phyloP scores from a whole-genome alignment of 176 grass and related monocot genomes.

The Olyra latifolia region DNA sequence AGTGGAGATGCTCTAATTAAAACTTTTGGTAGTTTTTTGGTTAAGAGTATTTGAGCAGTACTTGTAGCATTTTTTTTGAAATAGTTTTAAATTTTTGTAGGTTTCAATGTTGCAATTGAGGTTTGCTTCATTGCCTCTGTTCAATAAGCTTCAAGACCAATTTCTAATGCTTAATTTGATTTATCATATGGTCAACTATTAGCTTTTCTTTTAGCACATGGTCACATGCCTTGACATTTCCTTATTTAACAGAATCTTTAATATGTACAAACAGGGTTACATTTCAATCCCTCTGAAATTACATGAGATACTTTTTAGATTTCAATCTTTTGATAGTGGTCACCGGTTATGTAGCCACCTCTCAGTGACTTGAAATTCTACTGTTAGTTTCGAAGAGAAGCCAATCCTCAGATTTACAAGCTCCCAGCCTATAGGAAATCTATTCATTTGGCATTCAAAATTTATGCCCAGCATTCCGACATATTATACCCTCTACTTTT shows the following conservation, averaged over 20 bases:
- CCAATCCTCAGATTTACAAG: background rate
- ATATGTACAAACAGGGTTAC: background rate
- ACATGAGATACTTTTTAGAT: background rate
- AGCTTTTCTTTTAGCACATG: slow-evolving; percentile 18
- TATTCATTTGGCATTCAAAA: background rate
- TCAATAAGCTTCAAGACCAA: slow-evolving; percentile 8
- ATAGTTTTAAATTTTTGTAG: no score
- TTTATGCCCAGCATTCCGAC: background rate
- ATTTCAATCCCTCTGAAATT: background rate
- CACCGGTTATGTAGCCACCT: background rate
- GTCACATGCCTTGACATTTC: background rate
- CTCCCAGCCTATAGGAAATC: background rate
- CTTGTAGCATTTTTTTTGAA: no score
- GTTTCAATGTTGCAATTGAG: no score
- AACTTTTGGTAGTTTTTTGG: no score
- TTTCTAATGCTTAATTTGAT: background rate
- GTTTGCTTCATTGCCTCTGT: no score
- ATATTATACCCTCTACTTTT: background rate
- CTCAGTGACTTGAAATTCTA: background rate
- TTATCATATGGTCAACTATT: slow-evolving; percentile 11
- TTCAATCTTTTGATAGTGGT: no score
- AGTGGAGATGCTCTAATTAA: no score
- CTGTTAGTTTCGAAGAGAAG: background rate
- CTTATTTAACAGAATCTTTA: background rate
- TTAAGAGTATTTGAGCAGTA: no score